These are phyloP conservation scores for Dactylellina leptospora DNA, from an alignment of 2,329 filamentous ascomycete genomes.

Conservation along the genomic window DNA sequence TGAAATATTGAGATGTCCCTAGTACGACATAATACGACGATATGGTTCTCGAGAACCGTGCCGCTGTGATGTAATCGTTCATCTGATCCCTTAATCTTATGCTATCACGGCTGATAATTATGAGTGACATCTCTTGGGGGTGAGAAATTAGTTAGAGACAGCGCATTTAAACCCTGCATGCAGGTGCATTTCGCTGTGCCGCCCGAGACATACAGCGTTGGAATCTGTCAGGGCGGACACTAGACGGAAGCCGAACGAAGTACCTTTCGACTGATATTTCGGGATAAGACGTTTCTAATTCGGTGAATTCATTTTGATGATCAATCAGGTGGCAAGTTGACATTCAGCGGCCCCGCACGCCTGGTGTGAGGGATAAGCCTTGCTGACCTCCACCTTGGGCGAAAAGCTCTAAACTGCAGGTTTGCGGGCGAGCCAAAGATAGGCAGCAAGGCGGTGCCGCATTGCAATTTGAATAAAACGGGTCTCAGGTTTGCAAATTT, in stretches of 20 bases:
- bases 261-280: neutral
- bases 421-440: constrained; percentile 4
- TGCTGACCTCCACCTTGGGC: constrained; percentile 15
- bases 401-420: neutral
- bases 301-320: no score
- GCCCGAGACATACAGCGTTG: constrained; percentile 24
- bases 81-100: constrained; percentile 9
- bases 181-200: neutral
- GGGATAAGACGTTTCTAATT: no score
- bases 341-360: no score
- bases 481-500: constrained; percentile 17
- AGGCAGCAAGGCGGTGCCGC: neutral
- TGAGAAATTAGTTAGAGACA: constrained; percentile 39
- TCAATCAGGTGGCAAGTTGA: no score
- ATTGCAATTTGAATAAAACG: constrained; percentile 23
- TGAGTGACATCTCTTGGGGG: neutral
- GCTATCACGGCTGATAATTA: no score
- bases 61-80: constrained; percentile 8
- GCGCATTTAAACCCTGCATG: neutral
- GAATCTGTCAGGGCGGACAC: neutral
- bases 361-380: constrained; percentile 18
- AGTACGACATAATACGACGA: no score
- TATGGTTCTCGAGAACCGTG: no score
- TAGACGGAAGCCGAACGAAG: neutral
- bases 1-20: no score